Base-by-base conservation (phyloP, 306 rosid species). In the Notholithocarpus densiflorus region DNA sequence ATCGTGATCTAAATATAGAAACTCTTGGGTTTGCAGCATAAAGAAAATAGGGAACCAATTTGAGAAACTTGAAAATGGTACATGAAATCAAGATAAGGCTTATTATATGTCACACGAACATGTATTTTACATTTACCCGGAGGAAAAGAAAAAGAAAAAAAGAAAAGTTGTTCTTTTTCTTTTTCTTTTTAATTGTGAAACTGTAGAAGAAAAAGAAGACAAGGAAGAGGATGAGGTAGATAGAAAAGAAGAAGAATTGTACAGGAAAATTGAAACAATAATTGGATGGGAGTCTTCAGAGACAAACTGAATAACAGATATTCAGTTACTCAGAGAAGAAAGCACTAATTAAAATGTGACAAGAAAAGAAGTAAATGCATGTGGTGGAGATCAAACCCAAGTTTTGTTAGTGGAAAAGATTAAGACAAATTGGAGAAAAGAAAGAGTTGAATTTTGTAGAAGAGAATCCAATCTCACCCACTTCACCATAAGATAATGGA, bases 1-100 rank as follows among this genome's bases (percentile, higher is more conserved):
- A 62, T 74, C 27, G 40, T 73, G 80, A 75, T 71, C 93, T 79
- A 87, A 82, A 86, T 87, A 83, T 86, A 90, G 94, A 82, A 87
- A 85, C 79, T 79, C 66, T 29, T 15, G 73, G 70, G 69, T 52
- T n/a, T 74, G 71, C 51, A 73, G 77, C 73, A 62, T 11, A 71
- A 26, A 74, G 86, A 60, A 7, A 53, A 23, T 27, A 71, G 72
- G 14, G 74, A 77, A 68, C 86, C 78, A 80, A 87, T 82, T 85
- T 72, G 81, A 85, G 89, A 82, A 85, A 77, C 69, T 40, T 43
- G 52, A 60, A 66, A 59, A 31, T 23, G 40, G 34, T 51, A 57
- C 88, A 87, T 79, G 81, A 92, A 90, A 89, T 82, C 86, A 74
- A 77, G 40, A 29, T 11, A 66, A 14, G 45, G 24, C 52, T 40